Evolutionary conservation across 805 yeast species (phyloP).

Genomic region (Sugiyamaella boreocaroliniensis): DNA sequence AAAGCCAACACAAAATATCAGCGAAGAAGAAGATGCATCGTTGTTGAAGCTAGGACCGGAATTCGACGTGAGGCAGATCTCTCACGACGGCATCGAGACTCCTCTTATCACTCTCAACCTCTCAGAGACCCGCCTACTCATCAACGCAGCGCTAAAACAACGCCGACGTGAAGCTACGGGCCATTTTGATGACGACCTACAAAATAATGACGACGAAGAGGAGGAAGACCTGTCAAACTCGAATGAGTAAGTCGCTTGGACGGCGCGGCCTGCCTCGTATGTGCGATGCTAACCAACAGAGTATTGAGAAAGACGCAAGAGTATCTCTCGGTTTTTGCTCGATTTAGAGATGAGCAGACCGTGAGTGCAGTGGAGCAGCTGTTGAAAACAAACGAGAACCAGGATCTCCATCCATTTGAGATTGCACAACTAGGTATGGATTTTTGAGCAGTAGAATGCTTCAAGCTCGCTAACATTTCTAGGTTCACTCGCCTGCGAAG

Average conservation of each 20-base stretch:
- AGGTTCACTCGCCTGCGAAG: slow-evolving; percentile 89
- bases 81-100: slow-evolving; percentile 71
- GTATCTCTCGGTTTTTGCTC: slow-evolving; percentile 73
- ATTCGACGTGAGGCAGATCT: slow-evolving; percentile 71
- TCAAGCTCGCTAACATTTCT: slow-evolving; percentile 13
- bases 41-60: slow-evolving; percentile 86
- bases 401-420: slow-evolving; percentile 88
- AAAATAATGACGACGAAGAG: slow-evolving; percentile 31
- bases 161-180: slow-evolving; percentile 44
- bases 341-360: slow-evolving; percentile 88
- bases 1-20: slow-evolving; percentile 52
- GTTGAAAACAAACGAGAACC: slow-evolving; percentile 64
- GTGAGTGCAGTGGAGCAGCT: slow-evolving; percentile 89
- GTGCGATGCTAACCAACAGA: slow-evolving; percentile 27
- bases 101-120: slow-evolving; percentile 79
- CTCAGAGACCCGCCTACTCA: slow-evolving; percentile 82
- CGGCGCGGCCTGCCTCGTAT: neutral
- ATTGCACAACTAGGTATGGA: slow-evolving; percentile 64
- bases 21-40: slow-evolving; percentile 90
- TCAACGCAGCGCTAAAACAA: slow-evolving; percentile 82
- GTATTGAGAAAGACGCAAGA: slow-evolving; percentile 88
- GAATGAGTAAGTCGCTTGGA: slow-evolving; percentile 26
- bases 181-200: slow-evolving; percentile 30
- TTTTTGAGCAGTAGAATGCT: neutral
- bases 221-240: slow-evolving; percentile 33